Evolutionary conservation across 2,329 filamentous ascomycete species (phyloP), one percentile per base, ranked within the genome.

Genomic region (Diaporthe sp.): DNA sequence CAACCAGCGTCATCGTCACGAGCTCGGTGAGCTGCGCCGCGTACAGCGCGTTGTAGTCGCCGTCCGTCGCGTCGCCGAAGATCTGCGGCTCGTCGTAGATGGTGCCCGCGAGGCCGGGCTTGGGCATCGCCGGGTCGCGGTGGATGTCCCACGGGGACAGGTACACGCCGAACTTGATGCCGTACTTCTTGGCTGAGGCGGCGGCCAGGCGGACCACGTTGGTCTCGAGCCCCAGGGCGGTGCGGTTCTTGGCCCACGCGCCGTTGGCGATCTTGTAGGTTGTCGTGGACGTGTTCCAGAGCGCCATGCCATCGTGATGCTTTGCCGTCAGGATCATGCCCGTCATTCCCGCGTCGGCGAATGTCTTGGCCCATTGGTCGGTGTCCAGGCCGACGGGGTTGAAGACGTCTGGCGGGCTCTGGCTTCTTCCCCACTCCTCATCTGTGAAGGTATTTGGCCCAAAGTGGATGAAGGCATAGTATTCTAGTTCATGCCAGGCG

Each of bases 251-350:
- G 2, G 82, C 82, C 82, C 82, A 84, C 1, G 72, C 65, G 19
- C 81, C 78, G 71, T 81, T 83, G 13, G 73, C 82, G 62, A 83
- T 79, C 71, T 82, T 82, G 76, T 84, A 84, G 0, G 81, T 78
- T 0, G 83, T 84, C 0, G 82, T 81, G 37, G 79, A 80, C 1
- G 82, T 84, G 44, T 82, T 78, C 83, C 83, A 84, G 4, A 84
- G 76, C 1, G 79, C 79, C 83, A 83, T 84, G 34, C 83, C 83
- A 62, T 84, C 83, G 62, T 84, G 83, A 25, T 84, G 83, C 65
- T 84, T 84, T 2, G 83, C 82, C 7, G 83, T 84, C 37, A 84
- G 72, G 13, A 84, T 83, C 81, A 84, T 82, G 8, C 82, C 83
- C 19, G 78, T 76, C 80, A 83, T 82, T 15, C 82, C 82, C 1